Evolutionary conservation across 2,329 filamentous ascomycete species (phyloP).

Genomic region (Neonectria ditissima): DNA sequence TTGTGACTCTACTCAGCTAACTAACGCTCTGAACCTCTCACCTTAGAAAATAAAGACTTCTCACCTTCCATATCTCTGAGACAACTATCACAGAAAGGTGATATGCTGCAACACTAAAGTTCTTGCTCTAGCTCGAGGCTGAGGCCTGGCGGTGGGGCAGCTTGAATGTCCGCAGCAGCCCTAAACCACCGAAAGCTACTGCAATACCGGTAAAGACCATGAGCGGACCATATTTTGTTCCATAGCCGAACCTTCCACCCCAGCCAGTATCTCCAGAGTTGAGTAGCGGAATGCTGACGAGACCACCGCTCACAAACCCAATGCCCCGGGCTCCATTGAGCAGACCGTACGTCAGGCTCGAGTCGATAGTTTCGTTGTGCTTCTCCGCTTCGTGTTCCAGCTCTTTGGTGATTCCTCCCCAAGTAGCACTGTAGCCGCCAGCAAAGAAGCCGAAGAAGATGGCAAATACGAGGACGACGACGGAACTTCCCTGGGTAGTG

Average conservation of each 20-base stretch:
- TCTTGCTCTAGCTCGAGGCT: background rate
- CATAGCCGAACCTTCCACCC: conserved; percentile 1
- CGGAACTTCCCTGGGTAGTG: too few relatives aligned
- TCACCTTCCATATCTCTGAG: background rate
- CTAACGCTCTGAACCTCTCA: background rate
- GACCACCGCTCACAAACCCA: conserved; percentile 1
- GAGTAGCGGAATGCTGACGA: conserved; percentile 1
- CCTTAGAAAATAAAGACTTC: background rate
- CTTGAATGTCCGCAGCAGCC: background rate
- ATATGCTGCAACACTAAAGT: background rate
- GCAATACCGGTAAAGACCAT: conserved; percentile 1
- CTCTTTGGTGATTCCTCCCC: too few relatives aligned
- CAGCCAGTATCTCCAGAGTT: background rate
- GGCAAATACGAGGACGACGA: too few relatives aligned
- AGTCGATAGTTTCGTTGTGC: too few relatives aligned
- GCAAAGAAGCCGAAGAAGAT: too few relatives aligned
- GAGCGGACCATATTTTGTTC: conserved; percentile 2
- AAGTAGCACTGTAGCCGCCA: too few relatives aligned
- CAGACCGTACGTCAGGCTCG: background rate
- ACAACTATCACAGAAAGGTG: background rate
- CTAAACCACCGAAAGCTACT: background rate
- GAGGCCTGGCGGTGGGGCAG: background rate
- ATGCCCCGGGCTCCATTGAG: conserved; percentile 1
- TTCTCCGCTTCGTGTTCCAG: too few relatives aligned
- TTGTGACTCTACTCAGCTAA: background rate